These are phyloP conservation scores for Geosiphon pyriformis DNA, from an alignment of 192 early-diverging fungal species.

Conservation along the genomic window DNA sequence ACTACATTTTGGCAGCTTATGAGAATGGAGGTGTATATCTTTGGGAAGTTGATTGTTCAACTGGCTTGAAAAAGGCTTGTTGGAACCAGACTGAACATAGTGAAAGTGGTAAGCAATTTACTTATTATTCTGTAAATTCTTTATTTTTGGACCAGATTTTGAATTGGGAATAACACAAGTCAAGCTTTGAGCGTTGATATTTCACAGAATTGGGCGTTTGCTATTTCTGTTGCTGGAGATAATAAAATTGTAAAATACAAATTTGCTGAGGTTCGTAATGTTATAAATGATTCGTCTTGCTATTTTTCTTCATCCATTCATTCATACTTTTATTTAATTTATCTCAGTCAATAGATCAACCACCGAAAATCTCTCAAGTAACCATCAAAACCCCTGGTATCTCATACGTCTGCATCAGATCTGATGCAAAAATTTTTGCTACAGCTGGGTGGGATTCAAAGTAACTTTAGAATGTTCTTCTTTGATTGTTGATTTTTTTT, in stretches of 20 bases:
- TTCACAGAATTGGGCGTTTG: constrained; percentile 28
- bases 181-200: constrained; percentile 33
- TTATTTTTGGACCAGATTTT: neutral
- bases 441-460: constrained; percentile 42
- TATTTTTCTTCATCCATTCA: neutral
- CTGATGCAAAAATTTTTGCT: constrained; percentile 32
- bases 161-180: neutral
- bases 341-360: constrained; percentile 11
- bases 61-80: neutral
- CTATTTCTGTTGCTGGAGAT: constrained; percentile 33
- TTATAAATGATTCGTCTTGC: neutral
- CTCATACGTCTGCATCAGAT: constrained; percentile 30
- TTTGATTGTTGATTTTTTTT: no score
- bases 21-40: constrained; percentile 34
- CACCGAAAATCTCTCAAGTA: constrained; percentile 16
- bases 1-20: constrained; percentile 33
- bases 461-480: constrained; percentile 1
- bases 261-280: constrained; percentile 2
- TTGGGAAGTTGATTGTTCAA: constrained; percentile 7
- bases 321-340: neutral
- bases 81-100: constrained; percentile 32
- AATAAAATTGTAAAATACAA: constrained; percentile 34
- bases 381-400: constrained; percentile 29
- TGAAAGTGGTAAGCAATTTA: constrained; percentile 29
- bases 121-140: neutral